Evolutionary conservation across 306 rosid genomes (phyloP).

Genomic region (Chamaecrista fasciculata): DNA sequence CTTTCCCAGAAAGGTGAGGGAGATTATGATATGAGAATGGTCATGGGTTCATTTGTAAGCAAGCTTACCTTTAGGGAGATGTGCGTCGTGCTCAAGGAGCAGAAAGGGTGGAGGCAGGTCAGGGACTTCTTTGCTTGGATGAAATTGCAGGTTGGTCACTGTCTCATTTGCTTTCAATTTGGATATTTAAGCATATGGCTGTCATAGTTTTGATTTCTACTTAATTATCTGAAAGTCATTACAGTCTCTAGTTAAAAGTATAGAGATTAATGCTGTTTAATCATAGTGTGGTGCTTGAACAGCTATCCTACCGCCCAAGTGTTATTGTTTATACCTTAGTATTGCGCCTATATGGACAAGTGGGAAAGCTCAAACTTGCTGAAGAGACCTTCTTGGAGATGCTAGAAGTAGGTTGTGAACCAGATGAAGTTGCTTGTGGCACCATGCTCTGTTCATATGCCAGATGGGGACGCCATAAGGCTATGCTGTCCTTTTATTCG

Average conservation of each 20-base stretch:
- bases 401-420: constrained; percentile 84
- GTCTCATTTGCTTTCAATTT: background rate
- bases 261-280: constrained; percentile 44
- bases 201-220: background rate
- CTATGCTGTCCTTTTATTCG: constrained; percentile 85
- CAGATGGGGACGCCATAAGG: constrained; percentile 90
- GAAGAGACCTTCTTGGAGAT: constrained; percentile 94
- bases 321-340: constrained; percentile 83
- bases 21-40: constrained; percentile 67
- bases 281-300: constrained; percentile 65
- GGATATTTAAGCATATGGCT: background rate
- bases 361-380: constrained; percentile 81
- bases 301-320: constrained; percentile 83
- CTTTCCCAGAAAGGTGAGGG: constrained; percentile 49
- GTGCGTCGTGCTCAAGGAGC: constrained; percentile 89
- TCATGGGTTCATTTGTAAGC: constrained; percentile 76
- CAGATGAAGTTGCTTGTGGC: constrained; percentile 93
- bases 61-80: constrained; percentile 78
- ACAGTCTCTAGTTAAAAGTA: constrained; percentile 13
- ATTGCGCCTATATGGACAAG: constrained; percentile 79
- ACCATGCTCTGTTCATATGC: constrained; percentile 96
- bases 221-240: constrained; percentile 18
- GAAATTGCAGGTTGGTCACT: constrained; percentile 90
- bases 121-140: constrained; percentile 87
- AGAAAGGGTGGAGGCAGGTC: constrained; percentile 89